Conservation (phyloP, 208 protist species). For the Crithidia acanthocephali region DNA sequence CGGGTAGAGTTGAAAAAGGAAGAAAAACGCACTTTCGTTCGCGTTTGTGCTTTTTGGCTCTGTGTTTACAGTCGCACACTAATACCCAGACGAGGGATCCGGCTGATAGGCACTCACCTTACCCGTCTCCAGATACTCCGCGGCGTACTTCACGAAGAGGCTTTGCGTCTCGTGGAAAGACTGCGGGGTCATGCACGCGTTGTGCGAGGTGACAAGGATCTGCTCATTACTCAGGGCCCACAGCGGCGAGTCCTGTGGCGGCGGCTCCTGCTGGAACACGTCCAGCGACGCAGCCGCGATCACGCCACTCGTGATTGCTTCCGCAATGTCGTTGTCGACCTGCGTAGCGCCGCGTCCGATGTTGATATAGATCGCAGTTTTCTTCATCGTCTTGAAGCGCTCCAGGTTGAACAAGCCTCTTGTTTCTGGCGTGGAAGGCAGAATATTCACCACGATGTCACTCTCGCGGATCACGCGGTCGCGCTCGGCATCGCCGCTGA, state of each 20-base stretch:
- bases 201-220: constrained; percentile 69
- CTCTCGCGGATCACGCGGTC: constrained; percentile 58
- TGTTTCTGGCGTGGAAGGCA: constrained; percentile 67
- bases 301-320: constrained; percentile 54
- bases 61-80: no score
- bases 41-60: neutral
- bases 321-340: constrained; percentile 60
- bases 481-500: constrained; percentile 42
- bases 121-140: constrained; percentile 19
- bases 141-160: constrained; percentile 15
- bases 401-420: constrained; percentile 75
- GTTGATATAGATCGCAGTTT: constrained; percentile 80
- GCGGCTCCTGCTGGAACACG: constrained; percentile 81
- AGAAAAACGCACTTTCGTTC: neutral
- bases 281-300: constrained; percentile 80
- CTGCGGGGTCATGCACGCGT: constrained; percentile 54
- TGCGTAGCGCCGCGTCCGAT: constrained; percentile 80
- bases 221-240: constrained; percentile 68
- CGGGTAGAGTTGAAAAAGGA: no score
- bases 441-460: constrained; percentile 81
- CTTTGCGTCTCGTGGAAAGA: constrained; percentile 7
- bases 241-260: constrained; percentile 54
- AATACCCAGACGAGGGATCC: constrained; percentile 13
- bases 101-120: constrained; percentile 14
- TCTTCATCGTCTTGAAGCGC: constrained; percentile 79